These are phyloP conservation scores for Psilocybe sp. DNA, from an alignment of 768 basidiomycete species.

Conservation along the genomic window DNA sequence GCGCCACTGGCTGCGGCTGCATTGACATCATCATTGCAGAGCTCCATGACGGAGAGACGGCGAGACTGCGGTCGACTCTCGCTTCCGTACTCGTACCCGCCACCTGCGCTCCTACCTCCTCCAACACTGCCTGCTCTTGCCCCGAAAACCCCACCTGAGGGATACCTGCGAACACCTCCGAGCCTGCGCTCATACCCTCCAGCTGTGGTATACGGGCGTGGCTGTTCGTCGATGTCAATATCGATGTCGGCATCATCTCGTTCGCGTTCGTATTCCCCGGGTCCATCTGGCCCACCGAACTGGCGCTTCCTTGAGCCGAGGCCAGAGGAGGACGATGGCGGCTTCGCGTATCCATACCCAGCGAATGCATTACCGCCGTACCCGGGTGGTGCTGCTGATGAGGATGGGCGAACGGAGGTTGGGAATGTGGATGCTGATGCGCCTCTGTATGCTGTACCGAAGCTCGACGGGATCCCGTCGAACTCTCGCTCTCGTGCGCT, in stretches of 20 bases:
- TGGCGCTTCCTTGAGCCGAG: conserved; percentile 60
- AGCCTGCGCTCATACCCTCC: too few species aligned
- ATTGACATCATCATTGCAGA: conserved; percentile 66
- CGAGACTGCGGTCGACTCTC: conserved; percentile 80
- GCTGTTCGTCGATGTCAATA: too few species aligned
- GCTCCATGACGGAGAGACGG: conserved; percentile 81
- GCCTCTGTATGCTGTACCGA: too few species aligned
- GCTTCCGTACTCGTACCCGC: conserved; percentile 63
- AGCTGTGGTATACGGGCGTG: too few species aligned
- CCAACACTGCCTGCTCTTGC: background rate
- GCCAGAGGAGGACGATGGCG: conserved; percentile 19
- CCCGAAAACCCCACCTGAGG: background rate
- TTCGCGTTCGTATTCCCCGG: conserved; percentile 22
- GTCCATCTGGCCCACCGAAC: conserved; percentile 55
- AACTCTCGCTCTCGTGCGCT: background rate
- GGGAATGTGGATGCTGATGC: too few species aligned
- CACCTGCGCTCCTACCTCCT: background rate
- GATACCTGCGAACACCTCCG: too few species aligned
- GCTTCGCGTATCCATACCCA: background rate
- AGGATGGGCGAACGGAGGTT: conserved; percentile 19
- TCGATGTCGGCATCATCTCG: conserved; percentile 16
- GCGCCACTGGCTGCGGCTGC: conserved; percentile 2
- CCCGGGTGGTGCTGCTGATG: conserved; percentile 24
- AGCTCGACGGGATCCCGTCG: too few species aligned
- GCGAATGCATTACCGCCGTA: conserved; percentile 18